Percentiles rank a stretch among this genome's conserved stretches.
Evolutionary conservation across 78 protist genomes (phyloP).

Genomic region (Dictyostelium citrinum): DNA sequence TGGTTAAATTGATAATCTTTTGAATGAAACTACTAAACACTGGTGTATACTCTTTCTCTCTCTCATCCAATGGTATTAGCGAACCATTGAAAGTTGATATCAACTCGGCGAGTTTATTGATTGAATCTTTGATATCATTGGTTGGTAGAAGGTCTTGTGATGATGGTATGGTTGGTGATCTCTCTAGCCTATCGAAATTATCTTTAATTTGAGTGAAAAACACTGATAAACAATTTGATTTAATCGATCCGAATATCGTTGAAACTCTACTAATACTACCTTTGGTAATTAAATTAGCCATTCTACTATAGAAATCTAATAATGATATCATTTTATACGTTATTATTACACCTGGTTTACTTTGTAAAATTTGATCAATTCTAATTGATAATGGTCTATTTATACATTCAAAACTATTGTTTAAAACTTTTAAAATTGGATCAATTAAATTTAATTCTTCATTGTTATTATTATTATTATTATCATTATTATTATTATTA

Average conservation of each 20-base stretch:
- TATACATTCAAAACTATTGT: slow-evolving; percentile 48
- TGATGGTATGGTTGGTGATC: neutral
- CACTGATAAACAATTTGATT: neutral
- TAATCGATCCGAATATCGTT: neutral
- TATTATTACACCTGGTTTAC: slow-evolving; percentile 49
- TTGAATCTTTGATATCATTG: slow-evolving; percentile 41
- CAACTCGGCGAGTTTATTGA: slow-evolving; percentile 33
- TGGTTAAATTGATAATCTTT: slow-evolving; percentile 35
- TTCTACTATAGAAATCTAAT: slow-evolving; percentile 65
- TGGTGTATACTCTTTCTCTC: slow-evolving; percentile 61
- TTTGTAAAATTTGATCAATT: slow-evolving; percentile 60
- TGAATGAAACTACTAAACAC: slow-evolving; percentile 35
- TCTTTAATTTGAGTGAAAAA: slow-evolving; percentile 54
- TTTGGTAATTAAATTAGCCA: neutral
- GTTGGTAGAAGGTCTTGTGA: slow-evolving; percentile 19
- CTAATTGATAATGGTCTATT: slow-evolving; percentile 58
- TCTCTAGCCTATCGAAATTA: slow-evolving; percentile 30
- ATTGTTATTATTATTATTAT: neutral
- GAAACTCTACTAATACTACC: neutral
- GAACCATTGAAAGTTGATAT: slow-evolving; percentile 39
- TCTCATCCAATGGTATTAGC: slow-evolving; percentile 46
- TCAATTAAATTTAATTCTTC: neutral
- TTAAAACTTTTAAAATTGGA: slow-evolving; percentile 45
- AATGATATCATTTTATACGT: slow-evolving; percentile 56
- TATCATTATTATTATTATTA: neutral